These are phyloP conservation scores for Anastatica hierochuntica DNA, from an alignment of 345 rosid genomes.

Conservation along the genomic window DNA sequence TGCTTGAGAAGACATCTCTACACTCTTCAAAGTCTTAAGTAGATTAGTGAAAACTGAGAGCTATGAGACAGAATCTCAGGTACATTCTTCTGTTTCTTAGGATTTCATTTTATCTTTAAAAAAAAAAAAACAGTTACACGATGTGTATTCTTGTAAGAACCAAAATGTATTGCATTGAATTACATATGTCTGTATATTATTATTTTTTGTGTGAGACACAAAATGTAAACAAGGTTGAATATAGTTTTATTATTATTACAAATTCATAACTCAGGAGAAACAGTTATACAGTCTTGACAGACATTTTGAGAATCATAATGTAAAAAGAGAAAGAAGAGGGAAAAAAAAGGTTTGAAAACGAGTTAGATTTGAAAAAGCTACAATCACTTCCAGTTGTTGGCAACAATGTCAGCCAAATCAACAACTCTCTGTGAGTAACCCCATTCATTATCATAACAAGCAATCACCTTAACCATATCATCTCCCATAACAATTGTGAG, in stretches of 20 bases:
- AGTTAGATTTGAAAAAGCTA: background rate
- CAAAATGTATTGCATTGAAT: constrained; percentile 19
- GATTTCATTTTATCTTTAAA: too few species aligned
- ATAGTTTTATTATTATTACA: constrained; percentile 12
- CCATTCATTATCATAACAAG: constrained; percentile 98
- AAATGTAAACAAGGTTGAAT: constrained; percentile 10
- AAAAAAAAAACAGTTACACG: constrained; percentile 14
- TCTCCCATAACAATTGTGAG: constrained; percentile 99
- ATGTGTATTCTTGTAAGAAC: constrained; percentile 20
- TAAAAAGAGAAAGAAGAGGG: too few species aligned
- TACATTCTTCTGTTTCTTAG: constrained; percentile 16
- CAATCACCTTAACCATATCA: constrained; percentile 96
- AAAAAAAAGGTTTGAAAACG: too few species aligned
- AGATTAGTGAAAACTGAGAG: too few species aligned
- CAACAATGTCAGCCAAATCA: constrained; percentile 88
- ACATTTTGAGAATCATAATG: too few species aligned
- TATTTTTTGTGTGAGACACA: constrained; percentile 1
- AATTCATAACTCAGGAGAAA: constrained; percentile 14
- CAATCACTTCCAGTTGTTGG: constrained; percentile 69
- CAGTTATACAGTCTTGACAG: constrained; percentile 8
- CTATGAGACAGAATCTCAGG: constrained; percentile 14
- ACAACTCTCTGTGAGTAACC: constrained; percentile 98
- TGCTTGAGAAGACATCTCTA: constrained; percentile 24
- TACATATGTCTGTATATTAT: constrained; percentile 18
- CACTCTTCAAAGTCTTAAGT: constrained; percentile 25